Conservation (phyloP, 2,329 filamentous ascomycete species). For the Ramularia collo-cygni region DNA sequence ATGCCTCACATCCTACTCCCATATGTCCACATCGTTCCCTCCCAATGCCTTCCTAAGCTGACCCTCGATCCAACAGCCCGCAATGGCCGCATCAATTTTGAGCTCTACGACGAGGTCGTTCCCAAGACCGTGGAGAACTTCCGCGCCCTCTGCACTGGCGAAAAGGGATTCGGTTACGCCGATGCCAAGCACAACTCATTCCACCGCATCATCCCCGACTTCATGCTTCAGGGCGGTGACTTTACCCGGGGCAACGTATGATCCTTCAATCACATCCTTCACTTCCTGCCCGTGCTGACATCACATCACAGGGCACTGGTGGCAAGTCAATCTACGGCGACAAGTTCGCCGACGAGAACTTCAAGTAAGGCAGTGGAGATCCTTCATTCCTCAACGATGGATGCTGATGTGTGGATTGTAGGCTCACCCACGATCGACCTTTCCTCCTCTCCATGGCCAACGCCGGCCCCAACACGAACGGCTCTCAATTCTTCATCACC, state of each 20-base stretch:
- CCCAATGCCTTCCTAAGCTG: no score
- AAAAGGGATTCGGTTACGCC: slow-evolving; percentile 77
- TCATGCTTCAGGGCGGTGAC: slow-evolving; percentile 98
- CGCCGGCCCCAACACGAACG: slow-evolving; percentile 90
- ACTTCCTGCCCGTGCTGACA: slow-evolving; percentile 10
- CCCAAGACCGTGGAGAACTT: slow-evolving; percentile 98
- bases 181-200: slow-evolving; percentile 87
- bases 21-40: no score
- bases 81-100: slow-evolving; percentile 76
- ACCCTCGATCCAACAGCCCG: no score
- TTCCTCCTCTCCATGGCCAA: slow-evolving; percentile 98
- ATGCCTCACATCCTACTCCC: no score
- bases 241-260: slow-evolving; percentile 91
- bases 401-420: slow-evolving; percentile 95
- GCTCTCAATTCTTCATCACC: slow-evolving; percentile 68
- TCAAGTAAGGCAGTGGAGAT: slow-evolving; percentile 94
- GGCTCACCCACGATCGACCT: slow-evolving; percentile 81
- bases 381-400: slow-evolving; percentile 97
- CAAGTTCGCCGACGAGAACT: slow-evolving; percentile 97
- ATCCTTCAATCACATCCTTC: not conserved
- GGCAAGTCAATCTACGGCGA: slow-evolving; percentile 96
- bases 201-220: slow-evolving; percentile 96
- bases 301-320: slow-evolving; percentile 66
- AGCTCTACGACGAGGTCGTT: slow-evolving; percentile 76
- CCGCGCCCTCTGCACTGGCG: slow-evolving; percentile 86